Conservation (phyloP, 192 early-diverging fungal genomes). For the Allomyces macrogynus region DNA sequence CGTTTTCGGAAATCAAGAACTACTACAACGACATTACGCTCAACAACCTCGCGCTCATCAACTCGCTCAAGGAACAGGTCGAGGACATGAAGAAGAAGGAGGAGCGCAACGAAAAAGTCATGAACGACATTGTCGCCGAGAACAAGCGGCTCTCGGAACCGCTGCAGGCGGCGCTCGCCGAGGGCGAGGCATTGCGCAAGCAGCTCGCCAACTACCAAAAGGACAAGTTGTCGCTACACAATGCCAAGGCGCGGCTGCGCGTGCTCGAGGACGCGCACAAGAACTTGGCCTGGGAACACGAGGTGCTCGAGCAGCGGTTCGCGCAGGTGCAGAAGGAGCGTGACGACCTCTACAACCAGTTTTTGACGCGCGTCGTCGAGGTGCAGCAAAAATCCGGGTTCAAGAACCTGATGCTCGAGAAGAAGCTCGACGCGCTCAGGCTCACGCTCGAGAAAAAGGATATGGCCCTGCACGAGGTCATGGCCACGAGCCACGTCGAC, state of each 20-base stretch:
- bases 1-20: conserved; percentile 46
- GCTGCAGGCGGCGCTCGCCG: conserved; percentile 35
- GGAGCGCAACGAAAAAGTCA: conserved; percentile 43
- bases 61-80: conserved; percentile 46
- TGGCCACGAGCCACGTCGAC: conserved; percentile 38
- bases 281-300: conserved; percentile 36
- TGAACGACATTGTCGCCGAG: conserved; percentile 40
- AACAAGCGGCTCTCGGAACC: conserved; percentile 46
- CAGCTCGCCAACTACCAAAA: conserved; percentile 39
- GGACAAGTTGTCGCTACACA: conserved; percentile 38
- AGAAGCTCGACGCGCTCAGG: conserved; percentile 31
- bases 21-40: conserved; percentile 51
- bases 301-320: conserved; percentile 41
- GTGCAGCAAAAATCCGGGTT: conserved; percentile 49
- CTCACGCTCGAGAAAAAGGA: conserved; percentile 38
- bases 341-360: conserved; percentile 39
- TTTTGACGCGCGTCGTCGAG: conserved; percentile 36
- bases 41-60: conserved; percentile 43
- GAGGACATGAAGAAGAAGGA: conserved; percentile 54
- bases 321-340: conserved; percentile 37
- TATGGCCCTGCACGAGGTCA: conserved; percentile 39
- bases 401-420: conserved; percentile 42
- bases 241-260: conserved; percentile 34
- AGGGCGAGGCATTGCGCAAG: conserved; percentile 32
- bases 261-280: conserved; percentile 41